Conservation (phyloP, 2,329 filamentous ascomycete genomes). For the Ceratocystis cubensis region DNA sequence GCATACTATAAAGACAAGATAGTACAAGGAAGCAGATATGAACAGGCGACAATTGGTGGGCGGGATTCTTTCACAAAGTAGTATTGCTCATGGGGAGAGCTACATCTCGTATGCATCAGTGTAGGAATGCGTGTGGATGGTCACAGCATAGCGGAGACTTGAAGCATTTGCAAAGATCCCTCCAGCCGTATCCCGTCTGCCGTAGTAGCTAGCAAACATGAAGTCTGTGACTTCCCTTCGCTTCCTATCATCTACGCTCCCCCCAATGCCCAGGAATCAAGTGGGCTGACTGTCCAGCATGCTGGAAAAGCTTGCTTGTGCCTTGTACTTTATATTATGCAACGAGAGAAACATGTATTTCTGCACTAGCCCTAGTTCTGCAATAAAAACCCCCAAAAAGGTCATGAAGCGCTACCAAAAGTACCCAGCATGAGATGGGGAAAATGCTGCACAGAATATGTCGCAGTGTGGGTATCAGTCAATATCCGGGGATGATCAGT, state of each 20-base stretch:
- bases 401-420: background rate
- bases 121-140: background rate
- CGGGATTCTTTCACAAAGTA: background rate
- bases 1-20: no score
- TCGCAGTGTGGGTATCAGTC: no score
- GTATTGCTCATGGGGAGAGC: background rate
- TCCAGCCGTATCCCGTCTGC: background rate
- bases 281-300: no score
- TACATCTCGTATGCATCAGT: background rate
- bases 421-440: background rate
- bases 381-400: background rate
- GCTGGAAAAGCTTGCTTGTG: background rate
- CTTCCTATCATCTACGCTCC: background rate
- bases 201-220: background rate
- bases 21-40: background rate
- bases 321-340: background rate
- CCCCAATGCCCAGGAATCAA: no score
- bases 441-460: no score
- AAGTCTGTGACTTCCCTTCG: background rate
- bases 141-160: background rate
- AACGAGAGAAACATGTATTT: background rate
- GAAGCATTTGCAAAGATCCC: background rate
- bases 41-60: background rate
- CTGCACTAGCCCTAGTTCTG: background rate
- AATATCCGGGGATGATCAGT: no score